Percentiles rank a stretch among this genome's conserved stretches.
These are phyloP conservation scores for Nemania bipapillata DNA, from an alignment of 2,329 filamentous ascomycete genomes.

Conservation along the genomic window DNA sequence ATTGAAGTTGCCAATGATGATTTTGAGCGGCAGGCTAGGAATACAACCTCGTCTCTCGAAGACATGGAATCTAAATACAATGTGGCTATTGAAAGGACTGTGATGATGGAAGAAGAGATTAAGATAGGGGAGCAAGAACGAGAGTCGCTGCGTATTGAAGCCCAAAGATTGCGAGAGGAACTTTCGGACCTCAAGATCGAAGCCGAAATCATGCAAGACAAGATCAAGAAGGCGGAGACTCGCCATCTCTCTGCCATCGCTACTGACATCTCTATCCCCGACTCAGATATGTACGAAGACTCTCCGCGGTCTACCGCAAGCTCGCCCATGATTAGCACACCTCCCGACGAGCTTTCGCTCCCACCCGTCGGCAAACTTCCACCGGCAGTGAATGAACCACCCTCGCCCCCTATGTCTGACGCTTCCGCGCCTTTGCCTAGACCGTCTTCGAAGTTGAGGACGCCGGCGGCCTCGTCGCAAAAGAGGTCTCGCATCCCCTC, in stretches of 20 bases:
- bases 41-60: constrained; percentile 94
- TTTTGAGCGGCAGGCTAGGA: constrained; percentile 93
- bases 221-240: constrained; percentile 77
- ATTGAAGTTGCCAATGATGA: constrained; percentile 99
- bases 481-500: constrained; percentile 67
- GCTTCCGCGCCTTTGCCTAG: constrained; percentile 72
- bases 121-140: constrained; percentile 91
- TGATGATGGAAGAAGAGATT: constrained; percentile 95
- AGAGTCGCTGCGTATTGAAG: constrained; percentile 87
- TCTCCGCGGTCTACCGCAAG: constrained; percentile 89
- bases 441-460: constrained; percentile 58
- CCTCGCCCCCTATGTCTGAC: constrained; percentile 93
- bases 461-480: constrained; percentile 50
- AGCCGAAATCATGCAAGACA: constrained; percentile 92
- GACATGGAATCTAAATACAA: constrained; percentile 98
- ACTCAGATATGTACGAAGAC: constrained; percentile 77
- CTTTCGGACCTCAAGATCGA: constrained; percentile 93
- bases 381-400: constrained; percentile 80
- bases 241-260: constrained; percentile 69
- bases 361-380: constrained; percentile 63
- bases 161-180: constrained; percentile 89
- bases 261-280: constrained; percentile 71
- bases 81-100: constrained; percentile 86
- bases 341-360: constrained; percentile 76
- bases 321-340: constrained; percentile 89